Percentiles rank a stretch among this genome's conserved stretches.
These are phyloP conservation scores for Vararia minispora DNA, from an alignment of 768 basidiomycete species.

Conservation along the genomic window DNA sequence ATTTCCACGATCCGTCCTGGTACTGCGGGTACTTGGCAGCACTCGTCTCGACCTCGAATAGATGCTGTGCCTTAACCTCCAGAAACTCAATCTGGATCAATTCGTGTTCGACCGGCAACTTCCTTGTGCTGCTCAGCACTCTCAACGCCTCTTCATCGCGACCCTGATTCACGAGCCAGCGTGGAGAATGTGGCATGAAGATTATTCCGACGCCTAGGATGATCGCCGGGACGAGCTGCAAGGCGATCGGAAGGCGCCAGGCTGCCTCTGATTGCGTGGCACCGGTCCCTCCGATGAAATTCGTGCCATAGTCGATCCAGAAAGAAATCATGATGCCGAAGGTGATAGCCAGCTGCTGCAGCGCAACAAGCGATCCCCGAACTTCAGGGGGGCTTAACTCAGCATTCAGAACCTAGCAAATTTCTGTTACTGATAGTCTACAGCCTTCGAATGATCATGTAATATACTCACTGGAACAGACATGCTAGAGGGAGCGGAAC, in stretches of 20 bases:
- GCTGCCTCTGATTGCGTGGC: conserved; percentile 49
- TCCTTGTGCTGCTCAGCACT: conserved; percentile 51
- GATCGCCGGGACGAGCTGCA: conserved; percentile 66
- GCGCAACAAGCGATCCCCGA: conserved; percentile 67
- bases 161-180: conserved; percentile 74
- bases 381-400: conserved; percentile 73
- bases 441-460: too few relatives aligned
- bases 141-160: conserved; percentile 63
- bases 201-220: conserved; percentile 59
- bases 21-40: conserved; percentile 46
- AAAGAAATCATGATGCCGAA: conserved; percentile 63
- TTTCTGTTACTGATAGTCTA: too few relatives aligned
- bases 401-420: too few relatives aligned
- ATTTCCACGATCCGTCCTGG: conserved; percentile 47
- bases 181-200: conserved; percentile 74
- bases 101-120: conserved; percentile 43
- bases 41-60: conserved; percentile 61
- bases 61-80: conserved; percentile 65
- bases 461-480: too few relatives aligned
- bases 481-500: too few relatives aligned
- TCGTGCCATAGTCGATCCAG: conserved; percentile 43
- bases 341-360: conserved; percentile 76
- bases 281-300: conserved; percentile 60
- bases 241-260: conserved; percentile 64
- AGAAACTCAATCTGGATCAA: conserved; percentile 66